These are phyloP conservation scores for Exophiala phaeomuriformis DNA, from an alignment of 2,329 filamentous ascomycete species.

Conservation along the genomic window DNA sequence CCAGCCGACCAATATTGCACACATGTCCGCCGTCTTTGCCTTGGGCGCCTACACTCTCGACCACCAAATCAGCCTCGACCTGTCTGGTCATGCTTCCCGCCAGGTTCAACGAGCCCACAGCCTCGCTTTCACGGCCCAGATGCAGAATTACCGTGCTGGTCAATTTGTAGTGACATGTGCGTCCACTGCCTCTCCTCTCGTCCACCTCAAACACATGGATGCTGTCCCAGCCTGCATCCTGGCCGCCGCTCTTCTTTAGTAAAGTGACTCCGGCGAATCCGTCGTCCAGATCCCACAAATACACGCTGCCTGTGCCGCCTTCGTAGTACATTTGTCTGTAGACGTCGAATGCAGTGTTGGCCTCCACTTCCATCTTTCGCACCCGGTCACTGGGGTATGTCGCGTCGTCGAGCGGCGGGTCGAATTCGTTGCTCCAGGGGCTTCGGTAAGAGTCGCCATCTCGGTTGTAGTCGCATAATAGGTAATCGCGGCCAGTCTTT, in stretches of 20 bases:
- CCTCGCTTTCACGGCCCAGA: slow-evolving; percentile 50
- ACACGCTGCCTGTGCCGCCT: slow-evolving; percentile 82
- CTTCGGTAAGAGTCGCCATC: slow-evolving; percentile 96
- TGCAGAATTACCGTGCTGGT: slow-evolving; percentile 94
- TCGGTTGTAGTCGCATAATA: slow-evolving; percentile 99
- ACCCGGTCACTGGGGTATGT: slow-evolving; percentile 85
- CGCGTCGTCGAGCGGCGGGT: slow-evolving; percentile 80
- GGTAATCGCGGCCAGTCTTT: slow-evolving; percentile 86
- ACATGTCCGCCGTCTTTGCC: slow-evolving; percentile 81
- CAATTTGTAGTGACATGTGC: slow-evolving; percentile 92
- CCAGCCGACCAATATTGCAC: slow-evolving; percentile 84
- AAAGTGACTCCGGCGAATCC: slow-evolving; percentile 94
- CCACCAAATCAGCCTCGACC: slow-evolving; percentile 81
- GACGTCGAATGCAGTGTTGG: slow-evolving; percentile 94
- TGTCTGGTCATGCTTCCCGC: slow-evolving; percentile 98
- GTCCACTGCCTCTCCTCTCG: slow-evolving; percentile 59
- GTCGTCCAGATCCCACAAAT: slow-evolving; percentile 97
- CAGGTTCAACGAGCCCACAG: slow-evolving; percentile 79
- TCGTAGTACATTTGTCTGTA: slow-evolving; percentile 92
- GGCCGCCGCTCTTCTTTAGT: slow-evolving; percentile 72
- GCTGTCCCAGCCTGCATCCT: slow-evolving; percentile 78
- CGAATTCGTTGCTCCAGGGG: slow-evolving; percentile 98
- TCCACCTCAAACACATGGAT: slow-evolving; percentile 98
- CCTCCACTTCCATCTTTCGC: slow-evolving; percentile 84
- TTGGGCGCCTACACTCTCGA: slow-evolving; percentile 47